Base-by-base conservation (phyloP, 352 stramenopile genomes). In the Stramenopiles sp. region DNA sequence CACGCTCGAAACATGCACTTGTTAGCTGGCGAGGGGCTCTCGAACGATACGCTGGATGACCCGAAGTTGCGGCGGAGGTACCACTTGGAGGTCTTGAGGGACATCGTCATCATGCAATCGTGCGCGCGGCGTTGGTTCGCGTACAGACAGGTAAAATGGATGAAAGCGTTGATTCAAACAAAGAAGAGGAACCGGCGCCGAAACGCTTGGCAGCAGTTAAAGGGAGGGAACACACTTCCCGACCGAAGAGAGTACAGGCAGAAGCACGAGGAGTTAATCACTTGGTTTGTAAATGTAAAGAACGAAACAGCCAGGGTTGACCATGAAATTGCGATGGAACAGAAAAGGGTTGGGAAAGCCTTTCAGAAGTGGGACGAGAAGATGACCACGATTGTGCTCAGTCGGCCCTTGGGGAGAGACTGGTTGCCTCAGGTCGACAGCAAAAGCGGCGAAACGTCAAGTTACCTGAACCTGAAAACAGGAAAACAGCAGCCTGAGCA, bases 261-360 rank as follows among this genome's bases (percentile, higher is more conserved):
- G 53, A 71, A 71, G 12, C 53, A 71, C 35, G 53, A 71, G 33
- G 53, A 71, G 12, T 35, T 71, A 2, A 71, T 71, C 12, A 71
- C 53, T 35, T 71, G 53, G 53, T 71, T 35, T 33, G 6, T 71
- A 2, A 71, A 71, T 71, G 53, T 71, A 6, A 71, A 71, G 35
- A 71, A 71, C 35, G 53, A 71, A 71, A 35, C 31, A 31, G 53
- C 53, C 2, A 31, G 53, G 6, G 53, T 71, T 33, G 53, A 71
- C 12, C 35, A 6, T 71, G 53, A 71, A 71, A 2, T 71, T 2
- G 31, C 33, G 12, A 31, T 71, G 6, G 53, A 71, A 6, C 2
- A 71, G 12, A 71, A 71, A 71, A 2, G 53, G 6, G 35, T 71
- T 31, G 6, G 53, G 4, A 71, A 71, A 71, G 53, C 53, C 4